A percentile compares a stretch with the other conserved stretches of the same genome.
Evolutionary conservation across 176 grass and related monocot genomes (phyloP).

Genomic region (Rhynchospora pubera): DNA sequence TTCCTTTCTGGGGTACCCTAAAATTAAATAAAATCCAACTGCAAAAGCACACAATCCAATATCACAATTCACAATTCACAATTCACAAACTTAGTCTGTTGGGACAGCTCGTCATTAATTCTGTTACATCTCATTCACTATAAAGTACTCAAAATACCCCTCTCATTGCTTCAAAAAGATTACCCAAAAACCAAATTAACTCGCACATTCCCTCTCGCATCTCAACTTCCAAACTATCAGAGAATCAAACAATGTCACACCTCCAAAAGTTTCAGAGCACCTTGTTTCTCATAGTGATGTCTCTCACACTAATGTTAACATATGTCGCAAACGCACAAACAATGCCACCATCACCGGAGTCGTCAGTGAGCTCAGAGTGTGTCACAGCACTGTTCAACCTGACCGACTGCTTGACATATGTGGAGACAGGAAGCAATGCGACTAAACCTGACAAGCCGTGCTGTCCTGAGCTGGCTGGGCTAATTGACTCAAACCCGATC

Average conservation of each 20-base stretch:
- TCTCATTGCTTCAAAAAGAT: background rate
- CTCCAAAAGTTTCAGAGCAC: background rate
- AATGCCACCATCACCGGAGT: constrained; percentile 21
- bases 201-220: background rate
- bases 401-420: constrained; percentile 74
- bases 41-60: constrained; percentile 27
- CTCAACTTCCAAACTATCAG: background rate
- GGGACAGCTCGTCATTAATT: constrained; percentile 5
- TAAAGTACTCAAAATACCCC: background rate
- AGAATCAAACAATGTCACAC: constrained; percentile 28
- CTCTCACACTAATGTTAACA: constrained; percentile 15
- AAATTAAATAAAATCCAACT: constrained; percentile 13
- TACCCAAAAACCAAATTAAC: background rate
- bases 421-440: constrained; percentile 47
- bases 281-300: background rate
- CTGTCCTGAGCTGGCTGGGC: constrained; percentile 79
- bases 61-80: constrained; percentile 21
- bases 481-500: constrained; percentile 59
- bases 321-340: constrained; percentile 28
- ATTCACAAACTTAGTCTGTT: constrained; percentile 2
- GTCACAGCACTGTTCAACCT: constrained; percentile 52
- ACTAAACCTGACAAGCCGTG: constrained; percentile 55
- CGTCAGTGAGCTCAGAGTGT: constrained; percentile 38
- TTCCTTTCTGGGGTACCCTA: background rate
- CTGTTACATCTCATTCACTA: background rate